These are phyloP conservation scores for Psilocybe tampanensis DNA, from an alignment of 768 basidiomycete species.

Conservation along the genomic window DNA sequence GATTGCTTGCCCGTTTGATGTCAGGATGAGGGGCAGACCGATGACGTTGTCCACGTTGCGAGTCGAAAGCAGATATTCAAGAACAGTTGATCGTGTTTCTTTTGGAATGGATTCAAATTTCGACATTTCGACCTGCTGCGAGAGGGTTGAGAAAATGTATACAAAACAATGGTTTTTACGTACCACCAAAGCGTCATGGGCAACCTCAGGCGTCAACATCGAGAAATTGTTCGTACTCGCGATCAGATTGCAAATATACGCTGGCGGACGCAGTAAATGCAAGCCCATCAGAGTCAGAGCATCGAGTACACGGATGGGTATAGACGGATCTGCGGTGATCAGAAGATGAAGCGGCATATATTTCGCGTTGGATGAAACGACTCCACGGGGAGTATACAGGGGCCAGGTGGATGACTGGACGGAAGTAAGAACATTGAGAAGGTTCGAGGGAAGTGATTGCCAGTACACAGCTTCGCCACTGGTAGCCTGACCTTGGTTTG, in stretches of 20 bases:
- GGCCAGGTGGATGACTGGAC: slow-evolving; percentile 21
- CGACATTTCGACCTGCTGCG: slow-evolving; percentile 14
- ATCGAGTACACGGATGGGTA: slow-evolving; percentile 21
- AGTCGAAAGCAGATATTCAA: slow-evolving; percentile 38
- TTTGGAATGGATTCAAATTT: slow-evolving; percentile 13
- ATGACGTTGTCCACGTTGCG: slow-evolving; percentile 32
- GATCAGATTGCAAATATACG: slow-evolving; percentile 33
- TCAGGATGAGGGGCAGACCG: slow-evolving; percentile 38
- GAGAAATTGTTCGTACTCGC: slow-evolving; percentile 12
- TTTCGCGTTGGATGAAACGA: not conserved
- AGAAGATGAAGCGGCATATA: slow-evolving; percentile 22
- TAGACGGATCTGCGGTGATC: slow-evolving; percentile 26
- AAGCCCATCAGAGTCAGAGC: slow-evolving; percentile 37
- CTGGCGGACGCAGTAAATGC: slow-evolving; percentile 36
- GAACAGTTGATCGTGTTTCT: slow-evolving; percentile 15
- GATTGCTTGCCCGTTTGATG: slow-evolving; percentile 23
- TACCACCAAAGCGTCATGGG: slow-evolving; percentile 33
- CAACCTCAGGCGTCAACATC: slow-evolving; percentile 30
- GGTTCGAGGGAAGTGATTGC: slow-evolving; percentile 30
- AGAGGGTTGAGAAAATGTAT: not conserved
- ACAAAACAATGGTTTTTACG: slow-evolving; percentile 2
- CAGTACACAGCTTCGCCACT: slow-evolving; percentile 45
- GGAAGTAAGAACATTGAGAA: slow-evolving; percentile 30
- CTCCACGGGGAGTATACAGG: slow-evolving; percentile 22
- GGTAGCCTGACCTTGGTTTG: slow-evolving; percentile 27